phyloP scores from a whole-genome alignment of 768 basidiomycete genomes.

The Lactarius sanguifluus region DNA sequence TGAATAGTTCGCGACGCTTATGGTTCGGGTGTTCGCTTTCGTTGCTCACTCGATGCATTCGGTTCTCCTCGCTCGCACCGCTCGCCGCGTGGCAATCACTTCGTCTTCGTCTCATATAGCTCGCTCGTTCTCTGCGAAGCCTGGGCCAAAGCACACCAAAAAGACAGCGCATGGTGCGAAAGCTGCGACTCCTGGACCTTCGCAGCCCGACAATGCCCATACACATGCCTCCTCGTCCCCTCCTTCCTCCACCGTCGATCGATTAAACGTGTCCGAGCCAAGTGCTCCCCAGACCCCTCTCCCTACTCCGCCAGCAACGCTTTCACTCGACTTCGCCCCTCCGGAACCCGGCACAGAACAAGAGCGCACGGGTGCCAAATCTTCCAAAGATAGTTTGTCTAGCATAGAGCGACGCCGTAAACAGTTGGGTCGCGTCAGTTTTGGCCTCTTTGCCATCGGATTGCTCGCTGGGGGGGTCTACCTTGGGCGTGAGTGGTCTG shows the following conservation, averaged over 20 bases:
- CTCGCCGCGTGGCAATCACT: constrained; percentile 8
- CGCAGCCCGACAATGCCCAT: constrained; percentile 5
- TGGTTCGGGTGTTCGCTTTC: background rate
- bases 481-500: constrained; percentile 78
- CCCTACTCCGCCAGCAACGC: constrained; percentile 38
- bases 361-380: constrained; percentile 72
- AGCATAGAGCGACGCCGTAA: constrained; percentile 73
- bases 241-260: constrained; percentile 6
- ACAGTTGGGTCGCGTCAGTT: constrained; percentile 52
- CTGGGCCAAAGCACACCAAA: constrained; percentile 9
- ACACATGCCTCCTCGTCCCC: background rate
- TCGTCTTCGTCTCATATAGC: background rate
- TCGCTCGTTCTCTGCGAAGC: constrained; percentile 10
- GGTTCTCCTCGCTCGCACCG: constrained; percentile 15
- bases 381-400: constrained; percentile 75
- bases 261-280: constrained; percentile 3
- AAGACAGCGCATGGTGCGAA: background rate
- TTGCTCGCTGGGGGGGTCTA: constrained; percentile 58
- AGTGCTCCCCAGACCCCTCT: constrained; percentile 29
- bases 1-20: background rate
- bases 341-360: constrained; percentile 36
- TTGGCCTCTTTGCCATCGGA: constrained; percentile 55
- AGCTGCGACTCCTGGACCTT: background rate
- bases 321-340: constrained; percentile 61
- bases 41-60: constrained; percentile 15